phyloP scores from a whole-genome alignment of 106 monocot genomes.

The Dendrobium officinale region DNA sequence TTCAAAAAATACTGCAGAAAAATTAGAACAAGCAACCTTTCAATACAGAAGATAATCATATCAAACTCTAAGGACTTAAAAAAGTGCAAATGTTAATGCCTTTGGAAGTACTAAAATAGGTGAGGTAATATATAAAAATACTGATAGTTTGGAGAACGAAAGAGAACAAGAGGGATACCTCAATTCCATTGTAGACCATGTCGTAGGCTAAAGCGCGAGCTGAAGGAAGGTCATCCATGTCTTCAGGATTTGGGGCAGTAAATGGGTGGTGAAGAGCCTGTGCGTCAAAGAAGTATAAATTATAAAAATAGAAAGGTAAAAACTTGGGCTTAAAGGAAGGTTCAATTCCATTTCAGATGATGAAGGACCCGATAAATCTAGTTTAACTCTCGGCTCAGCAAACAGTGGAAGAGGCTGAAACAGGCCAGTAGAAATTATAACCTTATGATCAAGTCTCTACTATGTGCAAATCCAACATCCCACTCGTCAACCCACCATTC shows the following conservation, averaged over 20 bases:
- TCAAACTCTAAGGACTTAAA: neutral
- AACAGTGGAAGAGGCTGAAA: neutral
- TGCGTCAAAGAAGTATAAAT: conserved; percentile 9
- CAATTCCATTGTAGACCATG: conserved; percentile 97
- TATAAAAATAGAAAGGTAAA: neutral
- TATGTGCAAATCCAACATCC: neutral
- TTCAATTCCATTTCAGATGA: neutral
- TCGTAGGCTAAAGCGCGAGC: conserved; percentile 98
- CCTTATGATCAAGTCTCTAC: no score
- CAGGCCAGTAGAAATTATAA: no score
- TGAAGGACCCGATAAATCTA: neutral
- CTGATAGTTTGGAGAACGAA: neutral
- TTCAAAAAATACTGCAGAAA: neutral
- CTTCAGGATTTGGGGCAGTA: conserved; percentile 93
- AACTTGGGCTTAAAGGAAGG: neutral
- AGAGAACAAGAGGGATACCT: conserved; percentile 38
- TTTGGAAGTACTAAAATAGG: neutral
- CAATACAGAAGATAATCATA: neutral
- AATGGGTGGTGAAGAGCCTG: conserved; percentile 97
- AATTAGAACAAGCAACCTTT: neutral
- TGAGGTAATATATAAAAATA: neutral
- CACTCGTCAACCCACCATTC: neutral
- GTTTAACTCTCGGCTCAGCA: neutral
- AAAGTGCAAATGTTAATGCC: neutral
- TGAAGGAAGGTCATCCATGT: conserved; percentile 70